Percentiles rank a stretch among this genome's conserved stretches.
These are phyloP conservation scores for Themeda triandra DNA, from an alignment of 176 grass and related monocot genomes.

Conservation along the genomic window DNA sequence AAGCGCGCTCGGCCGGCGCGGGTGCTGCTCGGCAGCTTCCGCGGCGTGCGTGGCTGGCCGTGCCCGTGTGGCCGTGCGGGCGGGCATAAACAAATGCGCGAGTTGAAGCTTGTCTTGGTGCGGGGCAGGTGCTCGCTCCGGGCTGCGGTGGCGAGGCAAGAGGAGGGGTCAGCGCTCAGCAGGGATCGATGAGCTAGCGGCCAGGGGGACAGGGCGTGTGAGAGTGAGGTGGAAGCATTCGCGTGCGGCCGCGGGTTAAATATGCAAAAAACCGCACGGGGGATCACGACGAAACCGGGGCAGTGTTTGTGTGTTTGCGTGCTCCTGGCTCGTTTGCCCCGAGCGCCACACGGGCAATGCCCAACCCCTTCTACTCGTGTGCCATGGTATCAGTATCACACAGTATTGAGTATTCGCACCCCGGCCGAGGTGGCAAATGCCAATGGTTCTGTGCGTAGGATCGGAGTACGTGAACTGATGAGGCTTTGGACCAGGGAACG, in stretches of 20 bases:
- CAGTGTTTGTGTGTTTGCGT: not conserved
- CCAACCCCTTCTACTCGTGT: not conserved
- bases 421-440: not conserved
- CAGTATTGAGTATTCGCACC: not conserved
- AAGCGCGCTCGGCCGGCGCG: not conserved
- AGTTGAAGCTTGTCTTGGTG: conserved; percentile 19
- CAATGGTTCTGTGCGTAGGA: not conserved
- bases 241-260: conserved; percentile 9
- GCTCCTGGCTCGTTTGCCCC: not conserved
- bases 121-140: not conserved
- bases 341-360: not conserved
- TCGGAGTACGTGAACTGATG: not conserved
- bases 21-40: conserved; percentile 33
- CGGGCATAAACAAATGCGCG: not conserved
- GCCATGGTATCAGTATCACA: too few species aligned
- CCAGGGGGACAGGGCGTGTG: not conserved
- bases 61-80: conserved; percentile 4
- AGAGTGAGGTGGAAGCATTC: not conserved
- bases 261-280: not conserved
- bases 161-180: not conserved
- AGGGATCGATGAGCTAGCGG: too few species aligned
- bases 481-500: not conserved
- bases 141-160: too few species aligned
- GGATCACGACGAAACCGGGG: not conserved
- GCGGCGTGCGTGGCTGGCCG: not conserved